Percentiles rank a stretch among this genome's conserved stretches.
These are phyloP conservation scores for Trichoderma breve DNA, from an alignment of 2,329 filamentous ascomycete genomes.

Conservation along the genomic window DNA sequence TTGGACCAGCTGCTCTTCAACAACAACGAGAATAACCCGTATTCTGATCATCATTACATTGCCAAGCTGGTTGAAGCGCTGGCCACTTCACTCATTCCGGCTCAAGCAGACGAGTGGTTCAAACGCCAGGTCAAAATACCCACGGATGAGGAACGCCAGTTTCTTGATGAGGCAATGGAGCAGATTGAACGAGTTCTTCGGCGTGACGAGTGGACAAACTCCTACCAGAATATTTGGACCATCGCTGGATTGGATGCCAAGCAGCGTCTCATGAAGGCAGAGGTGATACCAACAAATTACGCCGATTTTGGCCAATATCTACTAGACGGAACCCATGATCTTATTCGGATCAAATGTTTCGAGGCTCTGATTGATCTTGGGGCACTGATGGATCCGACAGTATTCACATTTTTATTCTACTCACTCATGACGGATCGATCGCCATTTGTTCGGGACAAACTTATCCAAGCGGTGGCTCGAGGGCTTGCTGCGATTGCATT, in stretches of 20 bases:
- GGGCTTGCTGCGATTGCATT: slow-evolving; percentile 64
- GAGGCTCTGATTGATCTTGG: slow-evolving; percentile 64
- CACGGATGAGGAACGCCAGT: slow-evolving; percentile 46
- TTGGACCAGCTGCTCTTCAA: slow-evolving; percentile 90
- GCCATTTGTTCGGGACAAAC: slow-evolving; percentile 58
- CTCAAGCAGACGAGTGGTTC: slow-evolving; percentile 45
- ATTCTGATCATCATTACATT: slow-evolving; percentile 87
- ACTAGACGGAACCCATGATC: slow-evolving; percentile 61
- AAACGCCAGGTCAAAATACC: slow-evolving; percentile 46
- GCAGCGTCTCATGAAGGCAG: slow-evolving; percentile 61
- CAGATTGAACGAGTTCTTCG: slow-evolving; percentile 66
- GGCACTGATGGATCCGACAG: slow-evolving; percentile 52
- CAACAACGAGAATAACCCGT: slow-evolving; percentile 87
- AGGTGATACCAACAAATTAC: slow-evolving; percentile 54
- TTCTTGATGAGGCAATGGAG: slow-evolving; percentile 53
- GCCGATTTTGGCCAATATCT: slow-evolving; percentile 62
- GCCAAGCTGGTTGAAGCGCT: slow-evolving; percentile 69
- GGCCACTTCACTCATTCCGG: slow-evolving; percentile 56
- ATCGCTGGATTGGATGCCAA: slow-evolving; percentile 61
- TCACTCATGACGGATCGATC: slow-evolving; percentile 62
- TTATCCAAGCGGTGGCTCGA: slow-evolving; percentile 58
- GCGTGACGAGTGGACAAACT: slow-evolving; percentile 67
- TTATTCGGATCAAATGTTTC: slow-evolving; percentile 64
- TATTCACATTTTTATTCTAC: slow-evolving; percentile 57
- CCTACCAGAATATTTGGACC: slow-evolving; percentile 67